A percentile compares a stretch with the other conserved stretches of the same genome.
phyloP scores from a whole-genome alignment of 495 filamentous ascomycete species.

The Aspergillus indologenus region DNA sequence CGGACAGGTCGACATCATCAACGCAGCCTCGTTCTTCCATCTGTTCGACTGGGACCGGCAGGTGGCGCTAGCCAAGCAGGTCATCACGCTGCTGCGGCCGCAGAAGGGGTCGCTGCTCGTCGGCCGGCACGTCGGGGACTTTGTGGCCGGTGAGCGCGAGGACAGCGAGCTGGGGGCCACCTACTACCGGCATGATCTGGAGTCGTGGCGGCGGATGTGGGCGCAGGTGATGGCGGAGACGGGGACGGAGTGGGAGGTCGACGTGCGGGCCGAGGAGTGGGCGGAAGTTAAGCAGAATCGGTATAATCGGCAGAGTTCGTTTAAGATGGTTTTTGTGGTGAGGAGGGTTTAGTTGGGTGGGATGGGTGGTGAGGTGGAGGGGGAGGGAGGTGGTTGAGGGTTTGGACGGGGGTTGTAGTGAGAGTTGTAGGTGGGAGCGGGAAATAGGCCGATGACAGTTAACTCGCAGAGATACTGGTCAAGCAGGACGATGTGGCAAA shows the following conservation, averaged over 20 bases:
- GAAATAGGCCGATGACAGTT: no score
- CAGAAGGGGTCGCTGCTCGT: slow-evolving; percentile 42
- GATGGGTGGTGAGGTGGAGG: neutral
- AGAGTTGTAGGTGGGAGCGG: no score
- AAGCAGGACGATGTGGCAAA: no score
- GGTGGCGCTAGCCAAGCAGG: neutral
- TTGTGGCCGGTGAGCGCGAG: slow-evolving; percentile 26
- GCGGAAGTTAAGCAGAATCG: neutral
- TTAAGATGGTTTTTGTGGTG: slow-evolving; percentile 4
- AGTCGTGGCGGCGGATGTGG: slow-evolving; percentile 50
- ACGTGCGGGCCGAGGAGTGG: slow-evolving; percentile 12
- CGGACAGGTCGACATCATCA: slow-evolving; percentile 48
- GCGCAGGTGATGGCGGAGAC: slow-evolving; percentile 44
- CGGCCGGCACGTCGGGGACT: slow-evolving; percentile 46
- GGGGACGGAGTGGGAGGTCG: slow-evolving; percentile 44
- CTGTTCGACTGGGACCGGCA: slow-evolving; percentile 57
- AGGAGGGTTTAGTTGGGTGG: neutral
- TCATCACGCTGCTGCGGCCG: neutral
- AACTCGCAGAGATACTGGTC: no score
- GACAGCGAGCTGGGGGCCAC: slow-evolving; percentile 7
- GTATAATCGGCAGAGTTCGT: neutral
- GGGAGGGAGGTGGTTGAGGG: neutral
- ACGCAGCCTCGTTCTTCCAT: slow-evolving; percentile 56
- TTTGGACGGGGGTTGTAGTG: neutral
- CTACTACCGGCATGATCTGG: slow-evolving; percentile 44